Evolutionary conservation across 345 rosid genomes (phyloP).

Genomic region (Gossypium turneri): DNA sequence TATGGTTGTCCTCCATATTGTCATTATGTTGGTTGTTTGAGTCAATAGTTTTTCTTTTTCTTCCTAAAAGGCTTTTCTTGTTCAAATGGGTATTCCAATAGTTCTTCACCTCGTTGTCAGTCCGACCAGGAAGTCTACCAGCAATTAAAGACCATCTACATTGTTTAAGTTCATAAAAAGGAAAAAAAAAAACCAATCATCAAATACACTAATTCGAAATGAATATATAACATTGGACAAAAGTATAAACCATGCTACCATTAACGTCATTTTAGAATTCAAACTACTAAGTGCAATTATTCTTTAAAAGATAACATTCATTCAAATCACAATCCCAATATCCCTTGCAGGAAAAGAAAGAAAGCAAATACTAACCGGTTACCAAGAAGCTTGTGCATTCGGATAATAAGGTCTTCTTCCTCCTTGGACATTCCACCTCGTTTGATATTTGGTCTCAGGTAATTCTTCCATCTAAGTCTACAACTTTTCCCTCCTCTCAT

Average conservation of each 20-base stretch:
- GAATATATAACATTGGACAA: no score
- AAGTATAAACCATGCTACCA: no score
- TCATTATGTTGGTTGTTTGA: conserved; percentile 5
- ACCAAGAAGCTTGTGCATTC: conserved; percentile 88
- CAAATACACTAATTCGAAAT: not conserved
- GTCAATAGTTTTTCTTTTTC: conserved; percentile 32
- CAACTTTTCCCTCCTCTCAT: conserved; percentile 86
- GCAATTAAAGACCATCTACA: conserved; percentile 80
- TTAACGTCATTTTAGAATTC: no score
- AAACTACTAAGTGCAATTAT: not conserved
- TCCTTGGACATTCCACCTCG: conserved; percentile 71
- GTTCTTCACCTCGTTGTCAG: conserved; percentile 88
- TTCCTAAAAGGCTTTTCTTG: conserved; percentile 39
- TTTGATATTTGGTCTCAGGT: conserved; percentile 74
- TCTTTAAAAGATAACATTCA: not conserved
- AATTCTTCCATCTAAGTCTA: conserved; percentile 84
- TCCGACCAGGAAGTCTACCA: conserved; percentile 83
- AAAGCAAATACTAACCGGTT: conserved; percentile 40
- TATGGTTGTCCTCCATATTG: conserved; percentile 6
- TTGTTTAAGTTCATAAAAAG: not conserved
- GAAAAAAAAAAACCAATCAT: not conserved
- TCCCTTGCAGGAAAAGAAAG: not conserved
- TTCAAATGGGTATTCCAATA: conserved; percentile 91
- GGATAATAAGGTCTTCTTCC: conserved; percentile 80
- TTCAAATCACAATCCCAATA: no score